These are phyloP conservation scores for Podaxis mareebaensis DNA, from an alignment of 768 basidiomycete species.

Conservation along the genomic window DNA sequence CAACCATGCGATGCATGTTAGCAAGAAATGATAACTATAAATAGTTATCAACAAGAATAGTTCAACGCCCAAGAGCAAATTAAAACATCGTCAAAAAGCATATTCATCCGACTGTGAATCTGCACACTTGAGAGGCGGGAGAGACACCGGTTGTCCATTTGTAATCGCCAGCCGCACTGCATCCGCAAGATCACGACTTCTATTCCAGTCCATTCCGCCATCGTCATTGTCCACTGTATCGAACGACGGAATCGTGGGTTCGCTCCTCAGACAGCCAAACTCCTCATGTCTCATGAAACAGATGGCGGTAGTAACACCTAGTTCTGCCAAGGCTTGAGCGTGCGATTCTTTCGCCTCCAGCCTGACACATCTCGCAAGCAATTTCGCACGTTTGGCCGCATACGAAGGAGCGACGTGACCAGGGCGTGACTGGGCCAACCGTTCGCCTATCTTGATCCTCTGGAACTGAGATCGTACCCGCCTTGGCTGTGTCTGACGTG, in stretches of 20 bases:
- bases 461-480: slow-evolving; percentile 17
- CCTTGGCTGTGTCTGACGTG: background rate
- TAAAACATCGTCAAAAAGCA: slow-evolving; percentile 2
- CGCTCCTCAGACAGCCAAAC: background rate
- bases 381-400: slow-evolving; percentile 25
- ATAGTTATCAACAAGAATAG: background rate
- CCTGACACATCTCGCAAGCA: slow-evolving; percentile 19
- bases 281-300: background rate
- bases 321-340: slow-evolving; percentile 7
- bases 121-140: slow-evolving; percentile 12
- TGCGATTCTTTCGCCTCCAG: slow-evolving; percentile 11
- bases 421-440: slow-evolving; percentile 44
- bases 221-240: slow-evolving; percentile 32
- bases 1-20: background rate
- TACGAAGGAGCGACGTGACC: slow-evolving; percentile 38
- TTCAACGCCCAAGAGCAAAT: background rate
- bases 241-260: slow-evolving; percentile 26
- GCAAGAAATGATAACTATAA: background rate
- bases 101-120: slow-evolving; percentile 14
- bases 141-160: background rate
- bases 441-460: slow-evolving; percentile 36
- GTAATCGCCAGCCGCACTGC: slow-evolving; percentile 21
- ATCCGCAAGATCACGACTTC: slow-evolving; percentile 33
- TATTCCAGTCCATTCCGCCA: slow-evolving; percentile 35
- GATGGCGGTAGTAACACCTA: background rate